A percentile compares a stretch with the other conserved stretches of the same genome.
Evolutionary conservation across 2,329 filamentous ascomycete species (phyloP).

Genomic region (Colletotrichum sp.): DNA sequence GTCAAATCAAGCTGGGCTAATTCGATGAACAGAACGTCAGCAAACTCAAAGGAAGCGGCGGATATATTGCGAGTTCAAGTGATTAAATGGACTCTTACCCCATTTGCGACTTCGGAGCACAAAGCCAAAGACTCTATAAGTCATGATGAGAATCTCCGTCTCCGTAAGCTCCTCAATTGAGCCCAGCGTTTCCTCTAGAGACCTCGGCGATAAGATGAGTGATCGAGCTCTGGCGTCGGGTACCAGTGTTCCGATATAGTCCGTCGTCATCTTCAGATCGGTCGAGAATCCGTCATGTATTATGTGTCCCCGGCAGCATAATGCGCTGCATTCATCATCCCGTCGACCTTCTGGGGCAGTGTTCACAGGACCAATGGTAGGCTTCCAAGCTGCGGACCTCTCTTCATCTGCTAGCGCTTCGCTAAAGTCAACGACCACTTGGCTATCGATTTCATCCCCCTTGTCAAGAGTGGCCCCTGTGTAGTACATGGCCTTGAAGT

Average conservation of each 20-base stretch:
- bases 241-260: rapidly evolving
- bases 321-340: no score
- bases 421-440: neutral
- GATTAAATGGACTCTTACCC: neutral
- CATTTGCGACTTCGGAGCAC: neutral
- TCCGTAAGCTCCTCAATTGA: neutral
- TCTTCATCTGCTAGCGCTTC: neutral
- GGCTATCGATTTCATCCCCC: neutral
- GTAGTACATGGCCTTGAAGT: neutral
- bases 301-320: neutral
- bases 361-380: rapidly evolving
- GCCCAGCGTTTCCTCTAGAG: neutral
- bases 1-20: neutral
- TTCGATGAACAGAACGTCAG: no score
- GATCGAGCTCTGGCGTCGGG: neutral
- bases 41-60: no score
- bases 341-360: neutral
- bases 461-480: rapidly evolving
- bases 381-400: neutral
- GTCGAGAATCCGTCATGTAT: neutral
- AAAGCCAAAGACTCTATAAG: neutral
- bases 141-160: neutral
- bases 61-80: no score
- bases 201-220: rapidly evolving
- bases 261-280: neutral